Percentiles rank a stretch among this genome's conserved stretches.
These are phyloP conservation scores for Epichloe sp. DNA, from an alignment of 2,329 filamentous ascomycete genomes.

Conservation along the genomic window DNA sequence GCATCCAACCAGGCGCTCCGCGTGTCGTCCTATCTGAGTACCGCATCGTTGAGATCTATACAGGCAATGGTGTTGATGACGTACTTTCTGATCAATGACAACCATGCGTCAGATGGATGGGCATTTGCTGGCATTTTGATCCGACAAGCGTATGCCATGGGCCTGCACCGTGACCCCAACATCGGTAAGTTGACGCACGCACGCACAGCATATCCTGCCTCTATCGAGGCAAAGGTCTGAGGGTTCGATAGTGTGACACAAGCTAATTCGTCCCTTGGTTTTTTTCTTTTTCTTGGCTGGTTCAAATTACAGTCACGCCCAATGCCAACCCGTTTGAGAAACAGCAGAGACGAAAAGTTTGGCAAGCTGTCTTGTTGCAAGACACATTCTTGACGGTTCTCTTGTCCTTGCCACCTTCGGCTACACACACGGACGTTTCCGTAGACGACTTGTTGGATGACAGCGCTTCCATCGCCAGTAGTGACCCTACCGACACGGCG, in stretches of 20 bases:
- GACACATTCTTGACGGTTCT: constrained; percentile 73
- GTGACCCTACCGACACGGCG: constrained; percentile 51
- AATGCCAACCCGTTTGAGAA: constrained; percentile 58
- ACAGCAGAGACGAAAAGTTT: constrained; percentile 65
- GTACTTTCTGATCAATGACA: constrained; percentile 78
- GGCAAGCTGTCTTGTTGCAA: constrained; percentile 70
- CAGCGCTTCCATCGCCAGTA: constrained; percentile 39
- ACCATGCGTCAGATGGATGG: constrained; percentile 73
- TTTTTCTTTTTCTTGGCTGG: not conserved
- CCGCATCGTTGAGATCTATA: constrained; percentile 57
- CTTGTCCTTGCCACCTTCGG: constrained; percentile 62
- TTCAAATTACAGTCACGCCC: constrained; percentile 37
- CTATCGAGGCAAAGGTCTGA: not conserved
- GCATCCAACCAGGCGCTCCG: constrained; percentile 66
- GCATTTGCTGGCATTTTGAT: constrained; percentile 67
- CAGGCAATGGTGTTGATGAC: constrained; percentile 71
- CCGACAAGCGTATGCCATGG: constrained; percentile 70
- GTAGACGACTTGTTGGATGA: constrained; percentile 63
- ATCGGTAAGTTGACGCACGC: constrained; percentile 38
- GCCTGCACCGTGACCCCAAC: constrained; percentile 66
- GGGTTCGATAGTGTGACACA: not conserved
- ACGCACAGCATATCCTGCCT: not conserved
- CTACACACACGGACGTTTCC: constrained; percentile 66
- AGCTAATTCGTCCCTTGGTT: not conserved
- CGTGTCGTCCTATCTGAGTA: constrained; percentile 64